Percentiles rank a stretch among this genome's conserved stretches.
These are phyloP conservation scores for Eutrema salsugineum DNA, from an alignment of 441 rosid genomes.

Conservation along the genomic window DNA sequence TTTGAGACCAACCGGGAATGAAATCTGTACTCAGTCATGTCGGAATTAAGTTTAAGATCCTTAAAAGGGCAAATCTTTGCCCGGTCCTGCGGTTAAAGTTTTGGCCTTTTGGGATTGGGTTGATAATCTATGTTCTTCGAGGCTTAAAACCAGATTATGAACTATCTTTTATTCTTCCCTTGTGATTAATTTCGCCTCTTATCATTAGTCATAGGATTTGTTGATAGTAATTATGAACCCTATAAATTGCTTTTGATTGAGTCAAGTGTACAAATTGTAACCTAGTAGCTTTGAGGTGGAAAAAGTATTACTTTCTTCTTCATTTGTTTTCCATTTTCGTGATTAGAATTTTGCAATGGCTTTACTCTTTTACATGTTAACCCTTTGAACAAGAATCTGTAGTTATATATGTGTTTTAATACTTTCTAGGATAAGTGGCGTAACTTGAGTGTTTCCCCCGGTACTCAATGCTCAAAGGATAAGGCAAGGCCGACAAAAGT, in stretches of 20 bases:
- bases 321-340: background rate
- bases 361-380: background rate
- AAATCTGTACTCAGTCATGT: background rate
- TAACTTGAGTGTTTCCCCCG: constrained; percentile 61
- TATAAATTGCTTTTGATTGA: background rate
- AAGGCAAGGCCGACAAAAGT: constrained; percentile 45
- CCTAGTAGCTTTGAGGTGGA: background rate
- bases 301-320: background rate
- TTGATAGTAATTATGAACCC: background rate
- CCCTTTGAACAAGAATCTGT: background rate
- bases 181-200: background rate
- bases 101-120: background rate
- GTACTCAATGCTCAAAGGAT: constrained; percentile 50
- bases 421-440: constrained; percentile 80
- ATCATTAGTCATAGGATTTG: background rate
- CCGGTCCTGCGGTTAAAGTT: background rate
- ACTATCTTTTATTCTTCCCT: background rate
- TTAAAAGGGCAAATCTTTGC: background rate
- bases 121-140: background rate
- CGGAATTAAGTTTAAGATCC: background rate
- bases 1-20: background rate
- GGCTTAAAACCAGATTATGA: background rate
- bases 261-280: background rate
- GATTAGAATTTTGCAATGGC: background rate
- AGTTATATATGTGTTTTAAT: constrained; percentile 1